Percentiles rank a stretch among this genome's conserved stretches.
phyloP scores from a whole-genome alignment of 2,329 filamentous ascomycete genomes.

The Trichoderma sp. region DNA sequence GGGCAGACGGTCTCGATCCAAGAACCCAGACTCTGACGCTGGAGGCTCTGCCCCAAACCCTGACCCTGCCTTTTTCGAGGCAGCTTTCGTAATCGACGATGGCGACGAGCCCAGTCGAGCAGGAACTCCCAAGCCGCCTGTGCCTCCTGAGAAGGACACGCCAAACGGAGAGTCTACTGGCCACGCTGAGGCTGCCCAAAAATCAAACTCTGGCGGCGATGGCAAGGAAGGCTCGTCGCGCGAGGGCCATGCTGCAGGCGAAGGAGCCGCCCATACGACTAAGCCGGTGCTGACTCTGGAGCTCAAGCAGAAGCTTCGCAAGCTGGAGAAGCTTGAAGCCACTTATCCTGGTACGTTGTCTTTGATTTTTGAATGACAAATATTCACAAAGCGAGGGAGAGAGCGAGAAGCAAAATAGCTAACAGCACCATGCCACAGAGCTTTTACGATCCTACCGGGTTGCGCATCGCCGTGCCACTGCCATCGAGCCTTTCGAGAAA shows the following conservation, averaged over 20 bases:
- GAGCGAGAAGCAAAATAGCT: not conserved
- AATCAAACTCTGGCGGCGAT: conserved; percentile 33
- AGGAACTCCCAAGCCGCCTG: conserved; percentile 58
- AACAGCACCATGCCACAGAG: conserved; percentile 54
- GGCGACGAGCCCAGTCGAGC: conserved; percentile 69
- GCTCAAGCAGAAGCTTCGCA: conserved; percentile 74
- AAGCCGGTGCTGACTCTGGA: conserved; percentile 69
- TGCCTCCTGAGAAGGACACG: conserved; percentile 43
- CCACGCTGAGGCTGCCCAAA: conserved; percentile 33
- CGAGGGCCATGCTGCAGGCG: conserved; percentile 23
- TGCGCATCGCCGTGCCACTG: conserved; percentile 82
- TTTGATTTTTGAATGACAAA: not conserved
- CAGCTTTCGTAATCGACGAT: conserved; percentile 84
- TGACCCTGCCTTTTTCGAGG: conserved; percentile 86
- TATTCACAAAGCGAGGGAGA: not conserved
- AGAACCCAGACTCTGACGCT: conserved; percentile 45
- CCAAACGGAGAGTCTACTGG: conserved; percentile 28
- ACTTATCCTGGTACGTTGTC: conserved; percentile 74
- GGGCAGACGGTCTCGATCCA: conserved; percentile 43
- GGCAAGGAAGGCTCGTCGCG: conserved; percentile 34
- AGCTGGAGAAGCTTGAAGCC: conserved; percentile 86
- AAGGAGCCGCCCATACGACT: conserved; percentile 3
- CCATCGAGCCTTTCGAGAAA: conserved; percentile 92
- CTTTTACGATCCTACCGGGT: conserved; percentile 88
- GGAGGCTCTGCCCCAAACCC: conserved; percentile 57